Base-by-base conservation (phyloP, 345 rosid genomes). In the Lumnitzera littorea region DNA sequence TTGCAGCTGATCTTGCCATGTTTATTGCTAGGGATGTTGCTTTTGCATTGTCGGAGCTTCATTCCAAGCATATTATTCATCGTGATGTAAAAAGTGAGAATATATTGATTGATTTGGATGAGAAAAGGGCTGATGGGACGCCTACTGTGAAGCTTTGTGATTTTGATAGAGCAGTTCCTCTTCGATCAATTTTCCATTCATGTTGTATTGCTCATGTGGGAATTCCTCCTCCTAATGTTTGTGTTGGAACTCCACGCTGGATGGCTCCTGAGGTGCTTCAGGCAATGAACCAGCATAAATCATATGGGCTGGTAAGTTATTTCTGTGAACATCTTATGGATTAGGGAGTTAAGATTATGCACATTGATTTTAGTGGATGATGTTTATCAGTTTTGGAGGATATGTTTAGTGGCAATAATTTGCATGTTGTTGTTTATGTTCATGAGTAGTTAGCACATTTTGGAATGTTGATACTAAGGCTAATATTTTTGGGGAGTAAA, bases 201-300 rank as follows among this genome's bases (percentile, higher is more conserved):
- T 94, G 97, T 50, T 91, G 97, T 65, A 84, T 94, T 73, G 86
- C 83, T 50, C 97, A 91, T 66, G 57, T 66, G 3, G 99, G 97
- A 50, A 70, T 86, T 62, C 89, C 88, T 54, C 91, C 95, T 64
- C 88, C 96, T 12, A 72, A 84, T 69, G 61, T 76, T 59, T 94
- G 99, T 80, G 97, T 94, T 50, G 99, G 99, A 70, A 94, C 97
- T 4, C 97, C 99, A 6, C 86, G 97, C 11, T 94, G 99, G 97
- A 91, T 94, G 96, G 96, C 97, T 60, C 99, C 99, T 11, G 99
- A 94, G 75, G 97, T 94, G 66, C 66, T 90, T 54, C 76, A 53
- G 63, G 78, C 97, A 55, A 86, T 86, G 97, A 79, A 83, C 61
- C 75, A 87, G 52, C 80, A 43, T 4, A 77, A 55, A 58, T 55